Evolutionary conservation across 2,329 filamentous ascomycete genomes (phyloP).

Genomic region (Acephala macrosclerotiorum): DNA sequence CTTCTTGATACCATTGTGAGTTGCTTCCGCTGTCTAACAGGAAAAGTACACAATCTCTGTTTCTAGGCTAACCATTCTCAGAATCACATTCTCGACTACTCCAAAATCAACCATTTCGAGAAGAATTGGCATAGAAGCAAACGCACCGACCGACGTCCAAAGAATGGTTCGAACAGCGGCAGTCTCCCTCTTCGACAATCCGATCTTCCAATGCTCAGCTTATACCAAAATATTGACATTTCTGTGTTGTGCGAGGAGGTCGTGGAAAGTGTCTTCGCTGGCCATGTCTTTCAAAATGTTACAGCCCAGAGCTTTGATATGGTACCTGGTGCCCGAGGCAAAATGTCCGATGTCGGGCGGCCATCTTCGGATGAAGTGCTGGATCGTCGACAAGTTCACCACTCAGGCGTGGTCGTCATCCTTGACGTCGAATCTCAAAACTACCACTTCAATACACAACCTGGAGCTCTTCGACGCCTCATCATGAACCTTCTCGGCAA

Average conservation of each 20-base stretch:
- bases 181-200: slow-evolving; percentile 37
- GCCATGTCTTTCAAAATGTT: slow-evolving; percentile 43
- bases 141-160: slow-evolving; percentile 20
- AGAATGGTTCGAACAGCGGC: slow-evolving; percentile 8
- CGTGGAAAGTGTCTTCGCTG: slow-evolving; percentile 45
- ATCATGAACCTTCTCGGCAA: slow-evolving; percentile 72
- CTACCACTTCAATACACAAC: slow-evolving; percentile 56
- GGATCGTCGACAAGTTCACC: slow-evolving; percentile 14
- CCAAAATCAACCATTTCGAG: slow-evolving; percentile 47
- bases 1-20: slow-evolving; percentile 48
- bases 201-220: slow-evolving; percentile 45
- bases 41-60: no score
- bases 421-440: slow-evolving; percentile 41
- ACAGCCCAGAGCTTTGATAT: slow-evolving; percentile 43
- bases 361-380: slow-evolving; percentile 20
- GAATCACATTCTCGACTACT: slow-evolving; percentile 52
- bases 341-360: slow-evolving; percentile 36
- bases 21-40: background rate
- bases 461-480: slow-evolving; percentile 58
- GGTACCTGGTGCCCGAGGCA: slow-evolving; percentile 37
- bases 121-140: slow-evolving; percentile 43
- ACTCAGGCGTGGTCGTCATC: slow-evolving; percentile 40
- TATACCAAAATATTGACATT: slow-evolving; percentile 44
- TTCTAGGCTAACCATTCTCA: slow-evolving; percentile 17
- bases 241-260: slow-evolving; percentile 45